Base-by-base conservation (phyloP, 2,329 filamentous ascomycete species). In the Trichoderma breve region DNA sequence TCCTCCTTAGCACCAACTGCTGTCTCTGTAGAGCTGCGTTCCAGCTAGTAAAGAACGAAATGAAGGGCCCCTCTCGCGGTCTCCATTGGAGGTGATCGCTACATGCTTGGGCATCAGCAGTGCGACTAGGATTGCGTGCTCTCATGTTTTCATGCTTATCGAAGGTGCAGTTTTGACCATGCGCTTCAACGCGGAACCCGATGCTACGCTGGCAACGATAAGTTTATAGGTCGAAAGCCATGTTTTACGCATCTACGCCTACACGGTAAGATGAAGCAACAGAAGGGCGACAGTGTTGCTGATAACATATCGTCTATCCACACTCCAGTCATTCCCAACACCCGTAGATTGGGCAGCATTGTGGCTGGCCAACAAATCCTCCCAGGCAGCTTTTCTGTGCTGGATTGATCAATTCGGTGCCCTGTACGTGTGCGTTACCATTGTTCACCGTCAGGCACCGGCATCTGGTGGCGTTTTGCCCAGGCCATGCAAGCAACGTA, bases 401-500 rank as follows among this genome's bases (percentile, higher is more conserved):
- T 14, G 47, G 6, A 24, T 53, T 43, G 34, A 63, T 30, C 60
- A 63, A 28, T 43, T 3, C 62, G 8, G 51, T 28, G 7, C 18
- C 39, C 39, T 1, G 39, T 39, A 39, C 15, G 15, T 43, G 4
- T 6, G 30, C 32, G 55, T 15, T 24, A 24, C 28, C 57, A 60
- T 34, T 60, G n/a, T 60, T 60, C 57, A 21, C 12, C 15, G 9
- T 14, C 57, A 21, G 30, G 30, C 57, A 60, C 57, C 55, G 28
- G 7, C 28, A 67, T 51, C 55, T 43, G 55, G 66, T 61, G 66
- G 66, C 55, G 66, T n/a, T 47, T 39, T 61, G 18, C 11, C 34
- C 30, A 55, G 53, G 26, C 53, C 65, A 30, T 60, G 53, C 66
- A 69, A n/a, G 51, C 65, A 68, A 68, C 65, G 65, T 68, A 39